Percentiles rank a stretch among this genome's conserved stretches.
Evolutionary conservation across 257 asterid species (phyloP).

Genomic region (Ocimum tenuiflorum): DNA sequence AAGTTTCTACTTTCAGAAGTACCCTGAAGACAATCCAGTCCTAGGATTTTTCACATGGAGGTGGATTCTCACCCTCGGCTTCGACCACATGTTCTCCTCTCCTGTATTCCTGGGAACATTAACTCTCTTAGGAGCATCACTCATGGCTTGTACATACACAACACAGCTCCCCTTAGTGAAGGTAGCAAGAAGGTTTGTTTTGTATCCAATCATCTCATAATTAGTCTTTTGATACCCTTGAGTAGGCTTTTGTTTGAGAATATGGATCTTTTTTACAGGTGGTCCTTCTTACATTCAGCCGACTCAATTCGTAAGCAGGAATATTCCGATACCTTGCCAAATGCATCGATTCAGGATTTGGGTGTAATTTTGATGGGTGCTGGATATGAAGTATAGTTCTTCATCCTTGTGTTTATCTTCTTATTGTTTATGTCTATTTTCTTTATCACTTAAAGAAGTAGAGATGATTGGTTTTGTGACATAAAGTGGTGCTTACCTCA

Average conservation of each 20-base stretch:
- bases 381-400: conserved; percentile 70
- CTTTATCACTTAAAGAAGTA: not conserved
- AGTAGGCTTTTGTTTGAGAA: conserved; percentile 3
- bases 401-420: conserved; percentile 3
- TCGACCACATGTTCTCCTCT: conserved; percentile 85
- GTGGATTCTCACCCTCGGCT: conserved; percentile 74
- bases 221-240: not conserved
- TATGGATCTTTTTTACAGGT: conserved; percentile 34
- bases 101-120: conserved; percentile 68
- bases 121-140: conserved; percentile 70
- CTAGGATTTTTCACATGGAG: conserved; percentile 72
- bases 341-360: conserved; percentile 65
- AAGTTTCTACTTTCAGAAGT: conserved; percentile 50
- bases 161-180: conserved; percentile 73
- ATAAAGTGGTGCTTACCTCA: not conserved
- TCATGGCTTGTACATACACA: conserved; percentile 82
- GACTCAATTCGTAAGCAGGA: conserved; percentile 65
- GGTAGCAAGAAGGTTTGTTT: conserved; percentile 85
- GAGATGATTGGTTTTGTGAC: not conserved
- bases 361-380: conserved; percentile 66
- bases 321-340: conserved; percentile 56
- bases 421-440: not conserved
- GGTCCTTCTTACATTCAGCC: conserved; percentile 69
- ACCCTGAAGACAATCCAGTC: conserved; percentile 61
- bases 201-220: conserved; percentile 16